Conservation (phyloP, 139 green algal genomes). For the Picochlorum sp. region DNA sequence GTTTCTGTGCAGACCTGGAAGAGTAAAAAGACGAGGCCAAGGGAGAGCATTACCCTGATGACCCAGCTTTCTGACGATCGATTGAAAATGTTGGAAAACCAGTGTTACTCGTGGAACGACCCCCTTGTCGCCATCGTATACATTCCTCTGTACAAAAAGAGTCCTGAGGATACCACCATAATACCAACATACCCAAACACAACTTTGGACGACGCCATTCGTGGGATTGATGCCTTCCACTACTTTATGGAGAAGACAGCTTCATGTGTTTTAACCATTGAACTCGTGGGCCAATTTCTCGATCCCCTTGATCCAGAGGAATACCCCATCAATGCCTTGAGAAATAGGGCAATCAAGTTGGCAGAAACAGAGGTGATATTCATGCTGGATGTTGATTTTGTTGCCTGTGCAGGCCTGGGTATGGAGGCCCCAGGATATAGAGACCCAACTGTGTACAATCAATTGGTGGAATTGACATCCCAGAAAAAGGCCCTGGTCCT, state of each 20-base stretch:
- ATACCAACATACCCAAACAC: conserved; percentile 9
- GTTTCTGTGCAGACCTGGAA: conserved; percentile 4
- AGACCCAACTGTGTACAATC: conserved; percentile 11
- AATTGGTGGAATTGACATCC: conserved; percentile 8
- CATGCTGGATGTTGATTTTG: conserved; percentile 14
- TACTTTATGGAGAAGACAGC: conserved; percentile 9
- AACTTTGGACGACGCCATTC: conserved; percentile 8
- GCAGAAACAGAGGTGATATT: conserved; percentile 5
- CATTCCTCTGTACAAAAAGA: conserved; percentile 4
- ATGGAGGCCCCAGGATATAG: conserved; percentile 6
- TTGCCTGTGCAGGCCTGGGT: conserved; percentile 2
- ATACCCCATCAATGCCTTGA: conserved; percentile 13
- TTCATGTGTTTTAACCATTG: conserved; percentile 1
- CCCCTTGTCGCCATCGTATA: conserved; percentile 9
- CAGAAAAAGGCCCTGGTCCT: conserved; percentile 10
- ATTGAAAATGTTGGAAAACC: conserved; percentile 10
- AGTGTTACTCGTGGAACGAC: conserved; percentile 9
- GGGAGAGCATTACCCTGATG: conserved; percentile 15
- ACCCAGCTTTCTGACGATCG: conserved; percentile 14
- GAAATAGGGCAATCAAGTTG: conserved; percentile 9
- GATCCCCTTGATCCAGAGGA: conserved; percentile 7
- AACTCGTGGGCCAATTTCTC: conserved; percentile 9
- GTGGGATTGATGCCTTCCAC: conserved; percentile 5
- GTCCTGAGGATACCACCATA: neutral
- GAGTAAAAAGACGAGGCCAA: conserved; percentile 6